Conservation (phyloP, 2,329 filamentous ascomycete species). For the Colletotrichum chlorophyti region DNA sequence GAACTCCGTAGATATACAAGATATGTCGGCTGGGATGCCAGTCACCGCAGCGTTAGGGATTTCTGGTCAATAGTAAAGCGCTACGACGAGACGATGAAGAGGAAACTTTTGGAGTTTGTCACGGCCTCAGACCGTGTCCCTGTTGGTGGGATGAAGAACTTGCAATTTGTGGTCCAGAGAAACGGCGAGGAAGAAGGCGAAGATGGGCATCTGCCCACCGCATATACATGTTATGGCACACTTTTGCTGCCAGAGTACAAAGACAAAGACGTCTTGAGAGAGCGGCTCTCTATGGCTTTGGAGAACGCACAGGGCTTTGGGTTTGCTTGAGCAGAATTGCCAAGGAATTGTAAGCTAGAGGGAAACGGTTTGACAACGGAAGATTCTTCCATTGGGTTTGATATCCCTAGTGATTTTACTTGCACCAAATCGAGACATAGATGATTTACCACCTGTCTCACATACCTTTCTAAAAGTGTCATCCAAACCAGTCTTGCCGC, state of each 20-base stretch:
- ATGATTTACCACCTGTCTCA: not conserved
- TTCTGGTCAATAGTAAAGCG: slow-evolving; percentile 84
- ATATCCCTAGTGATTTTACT: not conserved
- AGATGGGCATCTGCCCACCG: slow-evolving; percentile 74
- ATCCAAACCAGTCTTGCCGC: no score
- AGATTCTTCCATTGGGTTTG: not conserved
- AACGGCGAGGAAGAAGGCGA: slow-evolving; percentile 69
- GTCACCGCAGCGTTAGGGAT: slow-evolving; percentile 72
- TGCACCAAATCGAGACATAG: not conserved
- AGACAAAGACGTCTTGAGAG: slow-evolving; percentile 70
- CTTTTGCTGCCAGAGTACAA: slow-evolving; percentile 85
- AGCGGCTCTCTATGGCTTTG: slow-evolving; percentile 83
- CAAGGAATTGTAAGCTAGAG: slow-evolving; percentile 4
- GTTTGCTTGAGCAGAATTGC: slow-evolving; percentile 61
- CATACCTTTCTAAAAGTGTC: not conserved
- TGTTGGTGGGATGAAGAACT: slow-evolving; percentile 80
- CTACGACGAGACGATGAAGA: slow-evolving; percentile 73
- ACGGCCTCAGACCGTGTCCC: slow-evolving; percentile 92
- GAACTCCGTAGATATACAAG: slow-evolving; percentile 74
- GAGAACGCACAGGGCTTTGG: slow-evolving; percentile 92
- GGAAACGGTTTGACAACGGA: not conserved
- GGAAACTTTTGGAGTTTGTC: slow-evolving; percentile 87
- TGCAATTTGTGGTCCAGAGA: slow-evolving; percentile 84
- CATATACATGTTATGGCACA: slow-evolving; percentile 92
- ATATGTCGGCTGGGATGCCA: slow-evolving; percentile 82